Percentiles rank a stretch among this genome's conserved stretches.
Evolutionary conservation across 2,329 filamentous ascomycete species (phyloP).

Genomic region (Neoarthrinium moseri): DNA sequence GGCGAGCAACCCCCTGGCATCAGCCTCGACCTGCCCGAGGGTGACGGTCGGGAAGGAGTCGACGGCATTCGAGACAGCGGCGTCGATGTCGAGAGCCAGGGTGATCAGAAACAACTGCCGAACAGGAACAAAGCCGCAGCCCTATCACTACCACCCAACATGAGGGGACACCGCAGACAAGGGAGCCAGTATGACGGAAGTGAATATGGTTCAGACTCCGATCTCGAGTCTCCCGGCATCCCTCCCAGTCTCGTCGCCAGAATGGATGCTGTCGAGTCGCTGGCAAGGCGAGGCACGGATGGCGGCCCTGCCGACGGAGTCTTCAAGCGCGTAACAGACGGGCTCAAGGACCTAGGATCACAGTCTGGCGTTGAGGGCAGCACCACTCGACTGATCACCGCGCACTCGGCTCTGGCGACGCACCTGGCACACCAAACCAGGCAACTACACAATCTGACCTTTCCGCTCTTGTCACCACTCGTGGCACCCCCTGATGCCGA

Average conservation of each 20-base stretch:
- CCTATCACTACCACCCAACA: constrained; percentile 43
- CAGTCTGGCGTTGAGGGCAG: constrained; percentile 72
- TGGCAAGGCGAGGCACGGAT: constrained; percentile 65
- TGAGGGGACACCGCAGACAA: constrained; percentile 48
- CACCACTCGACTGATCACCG: constrained; percentile 71
- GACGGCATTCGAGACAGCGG: constrained; percentile 39
- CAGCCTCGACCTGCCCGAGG: constrained; percentile 30
- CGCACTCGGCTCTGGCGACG: constrained; percentile 71
- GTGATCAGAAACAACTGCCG: constrained; percentile 20
- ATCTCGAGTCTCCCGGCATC: constrained; percentile 68
- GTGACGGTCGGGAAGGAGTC: constrained; percentile 19
- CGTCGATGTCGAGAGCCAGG: constrained; percentile 37
- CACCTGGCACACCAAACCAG: constrained; percentile 75
- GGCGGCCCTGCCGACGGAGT: constrained; percentile 65
- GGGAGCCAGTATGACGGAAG: constrained; percentile 68
- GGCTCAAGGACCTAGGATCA: constrained; percentile 69
- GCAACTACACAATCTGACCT: constrained; percentile 70
- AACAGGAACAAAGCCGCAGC: constrained; percentile 34
- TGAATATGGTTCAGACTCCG: constrained; percentile 72
- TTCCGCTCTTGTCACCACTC: constrained; percentile 68
- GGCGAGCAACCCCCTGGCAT: constrained; percentile 34
- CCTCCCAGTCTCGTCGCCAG: constrained; percentile 64
- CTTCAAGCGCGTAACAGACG: constrained; percentile 66
- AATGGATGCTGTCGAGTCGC: constrained; percentile 70
- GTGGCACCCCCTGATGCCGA: constrained; percentile 61